Evolutionary conservation across 179 eudicot genomes (phyloP), one percentile per base, ranked within the genome.

Genomic region (Nepenthes alata): DNA sequence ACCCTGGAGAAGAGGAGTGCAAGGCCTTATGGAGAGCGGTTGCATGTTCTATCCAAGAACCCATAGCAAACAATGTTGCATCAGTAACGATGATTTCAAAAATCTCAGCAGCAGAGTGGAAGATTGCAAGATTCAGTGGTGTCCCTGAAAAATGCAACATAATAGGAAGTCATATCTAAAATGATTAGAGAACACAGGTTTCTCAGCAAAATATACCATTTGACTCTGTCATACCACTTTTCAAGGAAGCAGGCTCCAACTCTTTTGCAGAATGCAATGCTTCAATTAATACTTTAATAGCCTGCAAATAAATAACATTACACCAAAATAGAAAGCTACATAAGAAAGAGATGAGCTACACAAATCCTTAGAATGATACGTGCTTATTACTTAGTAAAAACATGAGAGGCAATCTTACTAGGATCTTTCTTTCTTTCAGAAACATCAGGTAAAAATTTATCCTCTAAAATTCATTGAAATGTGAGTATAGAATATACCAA

Each of bases 51-150:
- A 94, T 85, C 99, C 99, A 94, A 64, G 88, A 85, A 65, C 81
- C 73, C 74, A 94, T 35, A 58, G 99, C 91, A 62, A 94, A 75
- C 61, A 91, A 76, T 38, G 86, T 75, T 66, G 85, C 82, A 81
- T 94, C 97, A 37, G 85, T 75, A 64, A 94, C 97, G 79, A 94
- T 78, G 61, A 84, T 76, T 82, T 94, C 99, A 70, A 88, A 82
- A 66, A 94, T 77, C 83, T 94, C 99, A 47, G 97, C 95, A 57
- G 95, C 85, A 45, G 97, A 85, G 73, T 94, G 97, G 69, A 90
- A 90, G 63, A 91, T 85, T 54, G 97, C 99, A 66, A 94, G 85
- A 76, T 84, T 85, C 57, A 94, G 80, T 34, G 97, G 89, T 49
- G 91, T 73, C 65, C 96, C 97, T 94, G 83, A 57, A 74, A 67